These are phyloP conservation scores for Trebouxia sp. DNA, from an alignment of 139 green algal species.

Conservation along the genomic window DNA sequence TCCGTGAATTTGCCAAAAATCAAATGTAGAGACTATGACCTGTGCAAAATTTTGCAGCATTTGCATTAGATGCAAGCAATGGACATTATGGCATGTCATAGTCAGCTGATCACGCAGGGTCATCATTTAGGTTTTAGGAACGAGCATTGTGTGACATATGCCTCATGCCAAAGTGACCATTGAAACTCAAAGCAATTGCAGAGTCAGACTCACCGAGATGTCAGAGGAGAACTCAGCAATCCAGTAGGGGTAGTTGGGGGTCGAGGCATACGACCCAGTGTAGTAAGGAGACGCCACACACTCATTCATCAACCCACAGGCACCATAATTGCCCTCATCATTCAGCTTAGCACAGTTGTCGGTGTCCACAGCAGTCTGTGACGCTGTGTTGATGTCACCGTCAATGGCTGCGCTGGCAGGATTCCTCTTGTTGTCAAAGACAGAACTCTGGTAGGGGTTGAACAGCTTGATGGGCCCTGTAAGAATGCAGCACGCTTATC, in stretches of 20 bases:
- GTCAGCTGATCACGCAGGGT: no score
- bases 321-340: not conserved
- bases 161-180: no score
- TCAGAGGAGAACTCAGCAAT: constrained; percentile 17
- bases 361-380: constrained; percentile 24
- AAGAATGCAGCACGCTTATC: not conserved
- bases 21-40: no score
- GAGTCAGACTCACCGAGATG: constrained; percentile 11
- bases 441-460: constrained; percentile 29
- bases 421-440: not conserved
- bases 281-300: constrained; percentile 21
- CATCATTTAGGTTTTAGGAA: no score
- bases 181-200: no score
- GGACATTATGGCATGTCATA: no score
- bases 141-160: no score
- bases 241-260: constrained; percentile 21
- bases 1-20: no score
- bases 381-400: constrained; percentile 11
- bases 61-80: no score
- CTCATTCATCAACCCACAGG: constrained; percentile 2
- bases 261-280: not conserved
- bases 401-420: constrained; percentile 20
- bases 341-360: not conserved
- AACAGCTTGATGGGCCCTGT: constrained; percentile 15
- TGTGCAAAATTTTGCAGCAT: no score